Evolutionary conservation across 306 rosid species (phyloP).

Genomic region (Ormosia emarginata): DNA sequence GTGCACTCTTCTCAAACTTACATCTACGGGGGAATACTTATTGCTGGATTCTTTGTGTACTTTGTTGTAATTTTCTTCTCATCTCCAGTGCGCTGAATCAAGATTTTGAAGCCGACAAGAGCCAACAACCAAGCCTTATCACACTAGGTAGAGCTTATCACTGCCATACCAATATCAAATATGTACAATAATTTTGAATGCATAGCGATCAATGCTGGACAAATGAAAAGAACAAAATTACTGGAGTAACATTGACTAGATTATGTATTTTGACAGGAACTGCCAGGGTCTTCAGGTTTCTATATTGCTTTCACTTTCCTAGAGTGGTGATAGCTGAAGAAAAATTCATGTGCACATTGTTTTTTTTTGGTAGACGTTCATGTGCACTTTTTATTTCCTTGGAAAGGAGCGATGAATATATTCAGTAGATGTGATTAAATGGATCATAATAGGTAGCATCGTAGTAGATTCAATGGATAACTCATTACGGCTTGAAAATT

Average conservation of each 20-base stretch:
- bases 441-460: neutral
- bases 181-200: constrained; percentile 19
- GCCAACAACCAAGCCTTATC: neutral
- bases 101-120: constrained; percentile 6
- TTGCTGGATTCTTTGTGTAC: constrained; percentile 91
- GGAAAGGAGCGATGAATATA: neutral
- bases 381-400: neutral
- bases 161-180: neutral
- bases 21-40: constrained; percentile 82
- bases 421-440: neutral
- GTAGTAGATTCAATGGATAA: neutral
- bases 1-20: constrained; percentile 77
- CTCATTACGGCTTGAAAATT: neutral
- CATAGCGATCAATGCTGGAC: constrained; percentile 17
- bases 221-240: constrained; percentile 22
- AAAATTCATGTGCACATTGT: neutral
- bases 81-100: constrained; percentile 66
- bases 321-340: neutral
- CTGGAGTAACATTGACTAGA: constrained; percentile 16
- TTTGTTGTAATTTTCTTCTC: constrained; percentile 89
- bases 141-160: constrained; percentile 1
- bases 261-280: constrained; percentile 6
- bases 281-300: neutral
- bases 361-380: no score
- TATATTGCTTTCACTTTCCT: neutral